phyloP scores from a whole-genome alignment of 257 asterid species.

The Solanum etuberosum region DNA sequence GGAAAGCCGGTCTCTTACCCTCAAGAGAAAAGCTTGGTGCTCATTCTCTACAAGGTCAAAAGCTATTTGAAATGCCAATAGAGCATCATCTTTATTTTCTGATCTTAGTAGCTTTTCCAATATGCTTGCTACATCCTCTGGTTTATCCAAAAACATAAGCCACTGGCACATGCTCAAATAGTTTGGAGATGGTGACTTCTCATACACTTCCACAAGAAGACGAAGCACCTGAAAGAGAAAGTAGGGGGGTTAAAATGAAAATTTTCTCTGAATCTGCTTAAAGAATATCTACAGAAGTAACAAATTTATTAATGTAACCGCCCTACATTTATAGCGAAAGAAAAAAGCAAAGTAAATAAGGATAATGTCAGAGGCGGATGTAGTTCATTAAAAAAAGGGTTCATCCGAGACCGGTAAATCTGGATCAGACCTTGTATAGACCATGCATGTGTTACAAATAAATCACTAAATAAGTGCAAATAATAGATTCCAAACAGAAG shows the following conservation, averaged over 20 bases:
- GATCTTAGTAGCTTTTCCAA: slow-evolving; percentile 74
- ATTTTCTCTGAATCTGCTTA: not conserved
- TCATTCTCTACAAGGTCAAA: slow-evolving; percentile 92
- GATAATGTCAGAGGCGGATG: not conserved
- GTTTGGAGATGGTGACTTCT: slow-evolving; percentile 85
- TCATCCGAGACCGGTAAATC: not conserved
- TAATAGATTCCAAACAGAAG: not conserved
- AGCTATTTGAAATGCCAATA: slow-evolving; percentile 85
- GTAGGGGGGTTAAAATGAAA: not conserved
- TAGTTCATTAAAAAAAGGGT: not conserved
- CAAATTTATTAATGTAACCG: not conserved
- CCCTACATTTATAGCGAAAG: not conserved
- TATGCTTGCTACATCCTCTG: slow-evolving; percentile 64
- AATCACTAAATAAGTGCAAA: not conserved
- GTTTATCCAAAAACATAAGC: slow-evolving; percentile 87
- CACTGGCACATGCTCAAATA: slow-evolving; percentile 90
- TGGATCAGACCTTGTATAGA: not conserved
- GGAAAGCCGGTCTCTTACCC: slow-evolving; percentile 58
- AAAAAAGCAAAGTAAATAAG: not conserved
- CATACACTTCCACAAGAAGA: slow-evolving; percentile 75
- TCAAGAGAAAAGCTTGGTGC: slow-evolving; percentile 82
- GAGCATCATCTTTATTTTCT: slow-evolving; percentile 64
- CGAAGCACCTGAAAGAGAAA: slow-evolving; percentile 55
- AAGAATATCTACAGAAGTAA: not conserved
- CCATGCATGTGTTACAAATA: not conserved